These are phyloP conservation scores for Fusarium phyllophilum DNA, from an alignment of 2,329 filamentous ascomycete genomes.

Conservation along the genomic window DNA sequence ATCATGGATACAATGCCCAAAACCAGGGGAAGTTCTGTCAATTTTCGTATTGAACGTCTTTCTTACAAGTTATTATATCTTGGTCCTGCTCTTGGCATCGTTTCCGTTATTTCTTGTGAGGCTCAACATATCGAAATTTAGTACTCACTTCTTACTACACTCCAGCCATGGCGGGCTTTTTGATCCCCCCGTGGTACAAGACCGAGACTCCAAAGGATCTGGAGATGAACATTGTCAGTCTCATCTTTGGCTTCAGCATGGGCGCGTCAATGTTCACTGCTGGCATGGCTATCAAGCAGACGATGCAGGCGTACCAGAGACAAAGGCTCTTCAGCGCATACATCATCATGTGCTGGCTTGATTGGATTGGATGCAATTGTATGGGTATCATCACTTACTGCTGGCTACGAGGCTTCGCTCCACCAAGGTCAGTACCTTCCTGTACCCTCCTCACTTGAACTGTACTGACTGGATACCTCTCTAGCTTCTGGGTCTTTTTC, in stretches of 20 bases:
- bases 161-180: constrained; percentile 22
- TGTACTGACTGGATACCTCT: neutral
- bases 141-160: too few relatives aligned
- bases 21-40: neutral
- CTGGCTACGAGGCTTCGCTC: constrained; percentile 8
- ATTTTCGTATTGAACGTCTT: neutral
- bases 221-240: constrained; percentile 27
- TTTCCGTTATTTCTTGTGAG: neutral
- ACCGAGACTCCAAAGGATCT: neutral
- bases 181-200: constrained; percentile 27
- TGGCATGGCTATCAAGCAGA: constrained; percentile 9
- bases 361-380: constrained; percentile 29
- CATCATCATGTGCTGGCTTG: constrained; percentile 33
- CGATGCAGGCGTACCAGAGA: constrained; percentile 8
- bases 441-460: fast-evolving
- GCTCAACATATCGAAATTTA: neutral
- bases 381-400: constrained; percentile 27
- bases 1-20: neutral
- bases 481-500: constrained; percentile 33
- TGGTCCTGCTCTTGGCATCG: neutral
- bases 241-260: constrained; percentile 33
- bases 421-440: constrained; percentile 4
- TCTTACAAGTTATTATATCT: neutral
- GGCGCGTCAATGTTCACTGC: constrained; percentile 23
- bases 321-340: constrained; percentile 18